Base-by-base conservation (phyloP, 345 rosid genomes). In the Aquilaria sinensis region DNA sequence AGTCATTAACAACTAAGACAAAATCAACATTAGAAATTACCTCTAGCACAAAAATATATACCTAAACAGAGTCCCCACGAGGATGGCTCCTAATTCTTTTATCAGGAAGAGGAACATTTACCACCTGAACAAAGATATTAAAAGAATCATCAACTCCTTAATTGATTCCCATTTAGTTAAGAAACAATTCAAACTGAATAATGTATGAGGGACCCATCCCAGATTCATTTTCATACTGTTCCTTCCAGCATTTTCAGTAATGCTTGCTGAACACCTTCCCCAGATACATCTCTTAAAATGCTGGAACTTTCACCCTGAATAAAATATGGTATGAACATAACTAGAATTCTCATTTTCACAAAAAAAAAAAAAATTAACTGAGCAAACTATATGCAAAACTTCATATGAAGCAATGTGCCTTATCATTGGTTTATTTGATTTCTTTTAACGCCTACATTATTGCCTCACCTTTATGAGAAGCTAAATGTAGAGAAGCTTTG, bases 241-340 rank as follows among this genome's bases (percentile, higher is more conserved):
- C 99, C 99, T 83, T 94, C 99, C 59, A 94, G 88, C 95, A 90
- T 81, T 71, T 90, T 94, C 59, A 94, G 75, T 61, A 23, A 23
- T 23, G 23, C 23, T 23, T 23, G 23, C 23, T 23, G 23, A 23
- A 23, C 23, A 23, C 23, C 23, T 23, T 23, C 23, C 23, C 1
- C 23, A 23, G 23, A 23, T 23, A 23, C 23, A 23, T 23, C 23
- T 23, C 23, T 23, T 23, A 23, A 23, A 23, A 23, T 23, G 23
- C 0, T 23, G 23, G 23, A 23, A 23, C 90, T 75, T 64, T 97
- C 95, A 81, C 88, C 97, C 66, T 94, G 97, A 57, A 90, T 97
- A 70, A 23, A 23, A 23, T 23, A 23, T 23, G 23, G 23, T 23
- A 23, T 23, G 23, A 23, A 23, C 23, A 23, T 23, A 23, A 23